Evolutionary conservation across 139 green algal genomes (phyloP).

Genomic region (Pleodorina starrii): DNA sequence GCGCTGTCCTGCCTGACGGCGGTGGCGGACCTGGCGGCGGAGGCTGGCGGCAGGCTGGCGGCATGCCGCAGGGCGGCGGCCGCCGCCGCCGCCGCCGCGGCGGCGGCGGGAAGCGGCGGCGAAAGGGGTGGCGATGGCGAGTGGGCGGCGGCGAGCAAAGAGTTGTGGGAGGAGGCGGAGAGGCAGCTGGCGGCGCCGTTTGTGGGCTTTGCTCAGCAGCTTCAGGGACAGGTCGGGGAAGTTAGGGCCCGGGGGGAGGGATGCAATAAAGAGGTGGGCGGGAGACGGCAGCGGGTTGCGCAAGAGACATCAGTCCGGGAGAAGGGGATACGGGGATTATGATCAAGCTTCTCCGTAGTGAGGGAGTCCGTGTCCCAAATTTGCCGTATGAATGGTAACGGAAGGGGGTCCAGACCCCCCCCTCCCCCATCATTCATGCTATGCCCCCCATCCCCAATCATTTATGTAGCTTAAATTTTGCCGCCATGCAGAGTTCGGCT

Average conservation of each 20-base stretch:
- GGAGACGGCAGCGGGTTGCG: no score
- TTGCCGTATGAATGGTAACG: no score
- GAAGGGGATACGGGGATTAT: no score
- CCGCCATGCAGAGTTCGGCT: no score
- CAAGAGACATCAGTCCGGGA: no score
- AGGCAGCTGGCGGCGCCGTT: background rate
- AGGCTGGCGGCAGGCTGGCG: background rate
- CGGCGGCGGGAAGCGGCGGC: background rate
- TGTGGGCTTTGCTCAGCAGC: conserved; percentile 7
- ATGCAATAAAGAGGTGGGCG: no score
- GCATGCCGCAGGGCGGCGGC: background rate
- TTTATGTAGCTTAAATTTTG: no score
- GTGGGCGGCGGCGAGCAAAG: background rate
- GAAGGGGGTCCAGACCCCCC: no score
- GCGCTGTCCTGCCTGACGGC: background rate
- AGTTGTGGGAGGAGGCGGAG: background rate
- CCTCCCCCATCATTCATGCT: no score
- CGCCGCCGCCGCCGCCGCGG: background rate
- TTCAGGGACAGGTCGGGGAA: background rate
- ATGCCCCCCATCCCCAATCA: no score
- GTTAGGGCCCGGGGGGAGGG: background rate
- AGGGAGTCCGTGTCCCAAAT: no score
- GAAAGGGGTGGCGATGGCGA: background rate
- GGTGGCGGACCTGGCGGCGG: background rate
- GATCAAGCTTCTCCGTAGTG: no score